Base-by-base conservation (phyloP, 2,329 filamentous ascomycete genomes). In the Nakataea oryzae region DNA sequence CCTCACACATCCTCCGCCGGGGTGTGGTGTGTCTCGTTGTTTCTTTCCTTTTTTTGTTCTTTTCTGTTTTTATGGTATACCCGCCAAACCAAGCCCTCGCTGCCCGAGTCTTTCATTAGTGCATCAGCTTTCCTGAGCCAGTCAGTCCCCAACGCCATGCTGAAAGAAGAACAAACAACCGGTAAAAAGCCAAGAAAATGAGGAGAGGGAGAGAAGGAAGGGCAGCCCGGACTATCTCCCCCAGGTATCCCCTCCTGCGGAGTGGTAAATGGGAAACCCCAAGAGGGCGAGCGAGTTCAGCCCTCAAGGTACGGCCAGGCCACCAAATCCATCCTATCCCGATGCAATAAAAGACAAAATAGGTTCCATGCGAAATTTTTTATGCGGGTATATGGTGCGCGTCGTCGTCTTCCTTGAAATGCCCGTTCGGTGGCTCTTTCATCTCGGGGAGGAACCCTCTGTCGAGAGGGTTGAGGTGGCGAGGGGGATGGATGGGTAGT, bases 111-210 rank as follows among this genome's bases (percentile, higher is more conserved):
- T 58, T 50, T 59, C 58, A 59, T 59, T 59, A 59, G 34, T 59
- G 58, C 58, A 59, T 59, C 58, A 24, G 47, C 47, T 59, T 50
- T n/a, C 27, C 47, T 59, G 58, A 47, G 58, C 58, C 58, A 41
- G 32, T 59, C 32, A 71, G 70, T 64, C 70, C 72, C 74, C 67
- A 70, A 69, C 74, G 72, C 74, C 73, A 68, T 74, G 73, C 74
- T 75, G 65, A 71, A 71, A 70, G 69, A 67, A 69, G 67, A 61
- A 65, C 67, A 69, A 72, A 71, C 66, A 68, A 67, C 63, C 65
- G 64, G 57, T 54, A 54, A 30, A 63, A 63, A 58, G 58, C 58
- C 30, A 56, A 47, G 21, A 47, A 56, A 56, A 56, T 56, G 54
- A n/a, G 26, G 54, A 27, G 27, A 27, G 34, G 24, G 58, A 17